Conservation (phyloP, 192 early-diverging fungal genomes). For the Gaertneriomyces semiglobifer region DNA sequence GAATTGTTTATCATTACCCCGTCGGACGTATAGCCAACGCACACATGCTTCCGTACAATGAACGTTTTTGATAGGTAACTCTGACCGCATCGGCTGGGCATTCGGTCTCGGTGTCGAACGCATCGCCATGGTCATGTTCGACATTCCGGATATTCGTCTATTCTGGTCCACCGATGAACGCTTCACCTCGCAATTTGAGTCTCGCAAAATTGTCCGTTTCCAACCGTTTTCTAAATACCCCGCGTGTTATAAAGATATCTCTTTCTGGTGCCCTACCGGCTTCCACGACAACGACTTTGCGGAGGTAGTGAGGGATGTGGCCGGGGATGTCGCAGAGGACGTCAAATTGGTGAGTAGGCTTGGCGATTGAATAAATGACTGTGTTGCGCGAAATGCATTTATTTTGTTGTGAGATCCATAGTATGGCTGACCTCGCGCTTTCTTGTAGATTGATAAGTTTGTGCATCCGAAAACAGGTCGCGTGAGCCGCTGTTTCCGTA, state of each 20-base stretch:
- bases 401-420: background rate
- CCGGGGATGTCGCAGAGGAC: slow-evolving; percentile 88
- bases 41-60: background rate
- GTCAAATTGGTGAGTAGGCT: slow-evolving; percentile 66
- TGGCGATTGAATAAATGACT: background rate
- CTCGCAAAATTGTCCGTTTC: slow-evolving; percentile 73
- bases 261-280: slow-evolving; percentile 75
- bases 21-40: background rate
- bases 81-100: slow-evolving; percentile 90
- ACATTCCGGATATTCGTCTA: slow-evolving; percentile 91
- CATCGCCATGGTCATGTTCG: slow-evolving; percentile 92
- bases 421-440: too few species aligned
- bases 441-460: slow-evolving; percentile 76
- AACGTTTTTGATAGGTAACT: slow-evolving; percentile 39
- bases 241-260: slow-evolving; percentile 90
- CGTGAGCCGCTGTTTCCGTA: slow-evolving; percentile 84
- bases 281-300: slow-evolving; percentile 95
- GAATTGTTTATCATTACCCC: background rate
- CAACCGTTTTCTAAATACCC: slow-evolving; percentile 86
- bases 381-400: background rate
- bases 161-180: slow-evolving; percentile 91
- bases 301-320: slow-evolving; percentile 86
- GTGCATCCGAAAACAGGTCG: slow-evolving; percentile 79
- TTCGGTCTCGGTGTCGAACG: slow-evolving; percentile 97
- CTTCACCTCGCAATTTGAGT: slow-evolving; percentile 84